A percentile compares a stretch with the other conserved stretches of the same genome.
Evolutionary conservation across 768 basidiomycete genomes (phyloP).

Genomic region (Crucibulum laeve): DNA sequence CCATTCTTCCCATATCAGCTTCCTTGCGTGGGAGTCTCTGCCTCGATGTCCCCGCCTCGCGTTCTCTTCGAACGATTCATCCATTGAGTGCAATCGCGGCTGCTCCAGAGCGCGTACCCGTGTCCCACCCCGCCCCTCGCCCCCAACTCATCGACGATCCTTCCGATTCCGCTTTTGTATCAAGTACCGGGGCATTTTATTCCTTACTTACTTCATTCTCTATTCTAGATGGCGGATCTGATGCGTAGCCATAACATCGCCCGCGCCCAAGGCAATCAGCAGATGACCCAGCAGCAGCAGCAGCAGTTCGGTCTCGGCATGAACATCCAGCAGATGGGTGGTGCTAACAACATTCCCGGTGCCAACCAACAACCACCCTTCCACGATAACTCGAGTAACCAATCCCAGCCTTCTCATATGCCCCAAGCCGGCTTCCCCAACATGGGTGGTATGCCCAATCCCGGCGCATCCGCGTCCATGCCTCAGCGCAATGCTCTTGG

Average conservation of each 20-base stretch:
- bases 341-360: constrained; percentile 21
- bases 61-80: constrained; percentile 3
- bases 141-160: constrained; percentile 14
- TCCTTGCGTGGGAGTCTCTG: constrained; percentile 5
- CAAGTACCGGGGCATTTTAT: constrained; percentile 10
- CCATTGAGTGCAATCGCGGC: background rate
- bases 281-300: constrained; percentile 29
- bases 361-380: constrained; percentile 25
- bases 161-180: constrained; percentile 14
- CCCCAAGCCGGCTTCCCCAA: constrained; percentile 34
- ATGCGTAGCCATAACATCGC: constrained; percentile 35
- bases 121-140: background rate
- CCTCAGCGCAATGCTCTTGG: constrained; percentile 15
- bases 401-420: constrained; percentile 32
- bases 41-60: constrained; percentile 3
- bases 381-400: constrained; percentile 26
- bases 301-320: constrained; percentile 37
- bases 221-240: constrained; percentile 39
- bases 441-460: constrained; percentile 29
- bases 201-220: constrained; percentile 15
- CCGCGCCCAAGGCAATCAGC: constrained; percentile 29
- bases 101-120: background rate
- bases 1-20: constrained; percentile 4
- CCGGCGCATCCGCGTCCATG: constrained; percentile 12
- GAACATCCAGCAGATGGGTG: constrained; percentile 33